Conservation (phyloP, 108 stramenopile species). For the Nitzschia palea region DNA sequence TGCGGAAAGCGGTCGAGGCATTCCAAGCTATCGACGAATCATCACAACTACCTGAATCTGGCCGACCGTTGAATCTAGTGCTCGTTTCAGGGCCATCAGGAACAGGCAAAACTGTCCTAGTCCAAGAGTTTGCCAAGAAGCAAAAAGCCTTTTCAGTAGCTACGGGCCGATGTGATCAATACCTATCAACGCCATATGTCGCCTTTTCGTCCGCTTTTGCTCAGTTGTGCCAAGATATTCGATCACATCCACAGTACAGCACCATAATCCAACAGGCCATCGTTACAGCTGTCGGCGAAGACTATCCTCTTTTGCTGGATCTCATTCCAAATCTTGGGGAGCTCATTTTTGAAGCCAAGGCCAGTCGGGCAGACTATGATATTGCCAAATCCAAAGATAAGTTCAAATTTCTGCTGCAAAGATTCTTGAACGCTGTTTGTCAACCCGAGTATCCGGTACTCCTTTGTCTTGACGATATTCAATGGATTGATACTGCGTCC, state of each 20-base stretch:
- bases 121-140: conserved; percentile 3
- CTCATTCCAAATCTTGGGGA: conserved; percentile 15
- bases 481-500: conserved; percentile 4
- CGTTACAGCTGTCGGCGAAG: not conserved
- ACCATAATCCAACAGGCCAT: conserved; percentile 10
- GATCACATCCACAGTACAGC: not conserved
- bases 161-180: conserved; percentile 25
- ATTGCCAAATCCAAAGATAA: conserved; percentile 3
- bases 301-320: conserved; percentile 9
- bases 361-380: not conserved
- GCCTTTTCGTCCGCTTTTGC: conserved; percentile 28
- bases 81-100: conserved; percentile 8
- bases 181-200: conserved; percentile 3
- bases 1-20: not conserved
- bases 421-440: conserved; percentile 19
- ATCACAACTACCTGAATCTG: not conserved
- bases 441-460: not conserved
- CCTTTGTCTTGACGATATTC: not conserved
- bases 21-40: not conserved
- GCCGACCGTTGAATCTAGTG: not conserved
- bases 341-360: not conserved
- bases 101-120: conserved; percentile 22
- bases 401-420: conserved; percentile 3
- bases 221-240: conserved; percentile 1
- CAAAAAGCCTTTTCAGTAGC: not conserved